Percentiles rank a stretch among this genome's conserved stretches.
Conservation (phyloP, 768 basidiomycete species). For the Pulveroboletus sp. region DNA sequence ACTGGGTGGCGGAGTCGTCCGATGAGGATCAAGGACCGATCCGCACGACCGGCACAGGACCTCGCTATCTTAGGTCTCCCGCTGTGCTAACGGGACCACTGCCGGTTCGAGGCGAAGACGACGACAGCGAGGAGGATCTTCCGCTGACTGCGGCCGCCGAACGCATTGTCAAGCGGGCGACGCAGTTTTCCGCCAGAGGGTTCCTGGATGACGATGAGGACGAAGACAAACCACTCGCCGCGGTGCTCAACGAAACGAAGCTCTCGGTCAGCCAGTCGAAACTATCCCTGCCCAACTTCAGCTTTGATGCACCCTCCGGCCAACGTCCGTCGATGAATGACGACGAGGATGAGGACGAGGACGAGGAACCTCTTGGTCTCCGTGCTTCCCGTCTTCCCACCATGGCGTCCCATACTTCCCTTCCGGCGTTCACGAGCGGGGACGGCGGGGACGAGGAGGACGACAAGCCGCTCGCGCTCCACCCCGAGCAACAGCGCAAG, state of each 20-base stretch:
- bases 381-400: conserved; percentile 49
- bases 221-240: conserved; percentile 60
- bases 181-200: conserved; percentile 21
- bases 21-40: conserved; percentile 55
- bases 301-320: conserved; percentile 34
- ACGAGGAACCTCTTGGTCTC: conserved; percentile 67
- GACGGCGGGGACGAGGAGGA: conserved; percentile 60
- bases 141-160: conserved; percentile 66
- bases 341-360: conserved; percentile 60
- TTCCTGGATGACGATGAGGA: conserved; percentile 47
- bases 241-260: conserved; percentile 48
- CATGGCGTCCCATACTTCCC: conserved; percentile 23
- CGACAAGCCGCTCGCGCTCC: conserved; percentile 64
- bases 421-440: conserved; percentile 27
- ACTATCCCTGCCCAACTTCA: conserved; percentile 41
- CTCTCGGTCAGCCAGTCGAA: conserved; percentile 41
- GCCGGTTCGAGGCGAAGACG: conserved; percentile 26
- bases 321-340: conserved; percentile 28
- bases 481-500: conserved; percentile 76
- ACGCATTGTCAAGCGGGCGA: conserved; percentile 48
- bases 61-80: conserved; percentile 35
- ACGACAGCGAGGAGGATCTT: conserved; percentile 76
- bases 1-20: conserved; percentile 56
- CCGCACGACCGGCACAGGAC: conserved; percentile 57
- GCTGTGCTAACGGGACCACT: not conserved